phyloP scores from a whole-genome alignment of 75 land plant genomes.

The Pinus albicaulis region DNA sequence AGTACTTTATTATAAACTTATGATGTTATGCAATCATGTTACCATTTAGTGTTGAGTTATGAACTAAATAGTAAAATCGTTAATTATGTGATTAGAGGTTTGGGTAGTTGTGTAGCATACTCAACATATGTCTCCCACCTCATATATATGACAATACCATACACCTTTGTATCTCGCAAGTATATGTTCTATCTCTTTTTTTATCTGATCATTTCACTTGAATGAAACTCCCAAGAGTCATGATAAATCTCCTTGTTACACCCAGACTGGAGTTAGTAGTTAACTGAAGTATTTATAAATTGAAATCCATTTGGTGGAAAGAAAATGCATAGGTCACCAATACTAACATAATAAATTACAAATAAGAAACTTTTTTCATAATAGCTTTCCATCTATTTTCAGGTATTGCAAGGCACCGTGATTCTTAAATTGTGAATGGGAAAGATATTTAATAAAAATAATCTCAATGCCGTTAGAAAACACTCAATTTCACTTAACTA shows the following conservation, averaged over 20 bases:
- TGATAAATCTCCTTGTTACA: background rate
- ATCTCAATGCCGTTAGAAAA: background rate
- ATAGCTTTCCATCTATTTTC: background rate
- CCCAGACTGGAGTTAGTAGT: background rate
- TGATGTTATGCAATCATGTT: too few relatives aligned
- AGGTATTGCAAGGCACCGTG: background rate
- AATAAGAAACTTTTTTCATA: background rate
- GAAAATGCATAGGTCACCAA: background rate
- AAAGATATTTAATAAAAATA: background rate
- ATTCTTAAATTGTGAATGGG: background rate
- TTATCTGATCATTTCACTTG: too few relatives aligned
- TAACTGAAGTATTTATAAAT: background rate
- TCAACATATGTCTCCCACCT: too few relatives aligned
- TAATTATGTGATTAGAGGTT: too few relatives aligned
- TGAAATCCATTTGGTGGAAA: background rate
- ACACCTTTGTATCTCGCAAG: too few relatives aligned
- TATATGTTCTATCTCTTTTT: too few relatives aligned
- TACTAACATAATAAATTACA: background rate
- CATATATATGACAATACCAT: too few relatives aligned
- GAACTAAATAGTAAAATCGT: too few relatives aligned
- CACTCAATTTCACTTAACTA: background rate
- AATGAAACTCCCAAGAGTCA: too few relatives aligned
- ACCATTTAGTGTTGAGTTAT: too few relatives aligned
- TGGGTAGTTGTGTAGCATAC: too few relatives aligned
- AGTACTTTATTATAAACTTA: too few relatives aligned